Percentiles rank a stretch among this genome's conserved stretches.
Evolutionary conservation across 176 grass and related monocot species (phyloP).

Genomic region (Musa itinerans): DNA sequence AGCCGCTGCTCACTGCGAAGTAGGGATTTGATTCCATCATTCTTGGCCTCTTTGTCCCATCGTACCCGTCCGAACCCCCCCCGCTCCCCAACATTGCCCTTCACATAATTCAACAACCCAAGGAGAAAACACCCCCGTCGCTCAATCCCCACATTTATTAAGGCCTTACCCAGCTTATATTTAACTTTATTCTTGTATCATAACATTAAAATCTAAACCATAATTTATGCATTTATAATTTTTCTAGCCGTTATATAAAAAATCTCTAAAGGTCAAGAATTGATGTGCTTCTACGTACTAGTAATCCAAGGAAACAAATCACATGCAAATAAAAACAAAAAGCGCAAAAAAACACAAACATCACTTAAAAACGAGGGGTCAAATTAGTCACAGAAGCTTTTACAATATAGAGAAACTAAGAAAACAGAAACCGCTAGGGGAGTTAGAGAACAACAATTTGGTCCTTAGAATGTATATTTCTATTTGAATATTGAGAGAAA

Average conservation of each 20-base stretch:
- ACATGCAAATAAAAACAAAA: too few relatives aligned
- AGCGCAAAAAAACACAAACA: too few relatives aligned
- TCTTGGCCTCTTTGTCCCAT: slow-evolving; percentile 23
- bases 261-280: too few relatives aligned
- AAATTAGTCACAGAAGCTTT: too few relatives aligned
- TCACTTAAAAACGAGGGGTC: too few relatives aligned
- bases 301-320: too few relatives aligned
- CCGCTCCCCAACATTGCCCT: slow-evolving; percentile 23
- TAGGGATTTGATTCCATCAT: slow-evolving; percentile 26
- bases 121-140: slow-evolving; percentile 8
- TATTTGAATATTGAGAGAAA: background rate
- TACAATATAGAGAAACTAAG: too few relatives aligned
- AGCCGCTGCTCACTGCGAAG: slow-evolving; percentile 18
- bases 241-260: too few relatives aligned
- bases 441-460: background rate
- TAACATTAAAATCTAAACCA: background rate
- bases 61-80: slow-evolving; percentile 24
- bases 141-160: slow-evolving; percentile 19
- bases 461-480: background rate
- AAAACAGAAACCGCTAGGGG: background rate
- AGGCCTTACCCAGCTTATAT: slow-evolving; percentile 9
- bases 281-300: too few relatives aligned
- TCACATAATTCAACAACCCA: slow-evolving; percentile 23
- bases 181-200: background rate
- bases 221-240: background rate